Evolutionary conservation across 495 filamentous ascomycete genomes (phyloP), one percentile per base, ranked within the genome.

Genomic region (Parathielavia hyrcaniae): DNA sequence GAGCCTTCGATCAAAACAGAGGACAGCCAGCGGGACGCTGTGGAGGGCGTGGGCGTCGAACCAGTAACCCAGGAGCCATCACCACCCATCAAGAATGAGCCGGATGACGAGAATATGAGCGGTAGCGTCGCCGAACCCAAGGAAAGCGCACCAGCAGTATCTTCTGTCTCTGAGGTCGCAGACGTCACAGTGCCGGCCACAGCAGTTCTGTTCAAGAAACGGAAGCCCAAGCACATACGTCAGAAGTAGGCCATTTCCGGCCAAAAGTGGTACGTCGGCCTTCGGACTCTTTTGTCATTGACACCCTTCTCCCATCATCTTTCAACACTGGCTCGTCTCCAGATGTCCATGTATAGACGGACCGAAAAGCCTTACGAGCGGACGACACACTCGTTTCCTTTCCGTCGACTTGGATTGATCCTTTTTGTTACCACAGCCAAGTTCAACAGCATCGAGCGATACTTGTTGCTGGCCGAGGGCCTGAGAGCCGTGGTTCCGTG

Each of bases 161-260:
- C 19, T n/a, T 40, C 53, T 14, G 14, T 17, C 12, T 30, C 38
- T 9, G 41, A 7, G 9, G 53, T 6, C 11, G 14, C 20, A 30
- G 50, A 53, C 6, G 12, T 1, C 23, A 22, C 20, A 23, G 41
- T 36, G 8, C 57, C 23, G 11, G 60, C 52, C 1, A 57, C 72
- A 1, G 61, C 66, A 0, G 78, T 92, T 19, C 73, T 93, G 13
- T 97, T 97, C 76, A 97, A 95, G 74, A 95, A 95, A 73, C 83
- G 91, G 61, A 96, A 93, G 67, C 79, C 86, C 1, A 95, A 91
- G 69, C 82, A 83, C 35, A 81, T 88, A 63, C 79, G 83, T 39
- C 81, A 84, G 47, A 75, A 73, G 64, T 78, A 63, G 38, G 1
- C 10, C 9, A 23, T 34, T 20, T 14, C 0, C 9, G 13, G 1